Base-by-base conservation (phyloP, 2,329 filamentous ascomycete species). In the Hypomyces perniciosus region DNA sequence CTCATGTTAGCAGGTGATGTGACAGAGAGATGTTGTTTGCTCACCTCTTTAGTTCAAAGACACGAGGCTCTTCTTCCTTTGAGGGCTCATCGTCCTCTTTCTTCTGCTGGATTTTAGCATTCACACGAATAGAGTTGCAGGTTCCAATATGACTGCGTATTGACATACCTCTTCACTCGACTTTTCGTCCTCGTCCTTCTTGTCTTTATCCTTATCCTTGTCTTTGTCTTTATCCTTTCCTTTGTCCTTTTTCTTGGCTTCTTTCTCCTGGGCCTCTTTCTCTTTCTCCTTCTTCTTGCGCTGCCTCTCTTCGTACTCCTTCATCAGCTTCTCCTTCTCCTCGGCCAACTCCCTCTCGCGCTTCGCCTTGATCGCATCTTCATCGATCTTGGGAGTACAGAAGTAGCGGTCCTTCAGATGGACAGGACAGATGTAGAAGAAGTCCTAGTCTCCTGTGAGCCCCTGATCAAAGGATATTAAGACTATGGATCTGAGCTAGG, bases 341-440 rank as follows among this genome's bases (percentile, higher is more conserved):
- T 83, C 78, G 26, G 85, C 81, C 47, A 83, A 66, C 52, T 84
- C 81, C 62, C 81, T 80, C 61, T 88, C 69, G 20, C 64, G 60
- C 62, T 83, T 84, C 62, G 75, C 79, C 66, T 84, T 78, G 62
- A 80, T 62, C 54, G 85, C 74, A 56, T 79, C 84, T 47, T 83
- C 79, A 61, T 91, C 86, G 53, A 88, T 76, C 54, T 86, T 84
- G 54, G 88, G 85, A 61, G 78, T 74, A 63, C 88, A 92, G 67
- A 96, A 97, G 38, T 86, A 82, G 31, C 75, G 76, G 63, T 97
- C 93, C 62, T 86, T 88, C 7, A 97, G 73, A 68, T 99, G 93
- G 31, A 79, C 75, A 5, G 84, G 77, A 61, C 93, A 99, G 41
- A 95, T 81, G 65, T 95, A 96, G 73, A 99, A 97, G 70, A 90